Evolutionary conservation across 306 rosid species (phyloP), one percentile per base, ranked within the genome.

Genomic region (Calophaca sinica): DNA sequence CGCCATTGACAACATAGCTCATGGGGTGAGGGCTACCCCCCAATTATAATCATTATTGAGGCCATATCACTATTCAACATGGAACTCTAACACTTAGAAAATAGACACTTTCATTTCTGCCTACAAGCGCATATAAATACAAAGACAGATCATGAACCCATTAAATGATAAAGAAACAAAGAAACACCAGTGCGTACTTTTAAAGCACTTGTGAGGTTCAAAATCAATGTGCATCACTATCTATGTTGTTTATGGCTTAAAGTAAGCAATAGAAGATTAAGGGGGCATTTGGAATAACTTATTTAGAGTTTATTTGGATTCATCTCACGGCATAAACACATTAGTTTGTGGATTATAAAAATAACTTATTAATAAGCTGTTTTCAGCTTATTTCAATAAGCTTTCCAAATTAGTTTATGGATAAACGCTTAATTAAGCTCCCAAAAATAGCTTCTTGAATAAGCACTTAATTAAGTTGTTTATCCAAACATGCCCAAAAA

Each of bases 51-150:
- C 26, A 20, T 1, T 20, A 20, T 0, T 20, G 1, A 20, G 26
- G 26, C 26, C 26, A 20, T 20, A 20, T 20, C 26, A 20, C 26
- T 20, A 20, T 20, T 1, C 1, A 20, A 20, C 26, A 1, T 20
- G 26, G 26, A 20, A 20, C 26, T 20, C 26, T 1, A 20, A 20
- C 26, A 20, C 26, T 20, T 20, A 77, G 26, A 46, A 45, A 45
- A 12, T 38, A 66, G 62, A 74, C 26, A 78, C 73, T 29, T 60
- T n/a, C 77, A 59, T 59, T 35, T 81, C 42, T 13, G 59, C 49
- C 31, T 42, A 33, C 50, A 9, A 13, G 67, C 1, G 15, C 32
- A 41, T 52, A 59, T 14, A 41, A 51, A 44, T 53, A 32, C 3
- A 3, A 49, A 59, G 66, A 57, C 42, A 82, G 46, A 58, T 35